Evolutionary conservation across 148 eudicot species (phyloP), one percentile per base, ranked within the genome.

Genomic region (Pharnaceum exiguum): DNA sequence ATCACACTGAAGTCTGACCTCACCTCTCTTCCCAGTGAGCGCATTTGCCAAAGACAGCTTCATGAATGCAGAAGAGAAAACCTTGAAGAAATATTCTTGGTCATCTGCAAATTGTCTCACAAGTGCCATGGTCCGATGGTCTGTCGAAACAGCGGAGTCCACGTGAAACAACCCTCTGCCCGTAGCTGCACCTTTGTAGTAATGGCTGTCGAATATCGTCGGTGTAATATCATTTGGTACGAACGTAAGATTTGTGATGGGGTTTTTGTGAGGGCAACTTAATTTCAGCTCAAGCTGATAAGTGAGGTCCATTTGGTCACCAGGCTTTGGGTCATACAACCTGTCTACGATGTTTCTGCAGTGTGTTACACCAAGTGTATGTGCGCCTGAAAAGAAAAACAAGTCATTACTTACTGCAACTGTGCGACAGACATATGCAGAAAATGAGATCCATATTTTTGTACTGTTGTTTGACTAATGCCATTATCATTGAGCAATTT

Each of bases 311-410:
- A 75, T 67, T 12, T 26, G 19, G 21, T 62, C 62, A 19, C 49
- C 42, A 7, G 30, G 33, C 5, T 59, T 59, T 25, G 59, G 68
- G 0, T 51, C 46, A 55, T 72, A 40, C 6, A 70, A 48, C 7
- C 81, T 72, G 66, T 52, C 46, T 21, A 65, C 44, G 16, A 83
- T 59, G 80, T 64, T 83, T 11, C 61, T 37, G 68, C 89, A 83
- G 46, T 83, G 89, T 6, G 78, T 75, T 19, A 42, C 54, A 37
- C 89, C 89, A 2, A 83, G 74, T 10, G 89, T 74, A 32, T 83
- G 89, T 13, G 80, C 76, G 23, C 89, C 89, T 80, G 55, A 69
- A 70, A 46, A 1, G 15, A 10, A 12, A 33, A 52, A 32, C 8
- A 7, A 18, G 27, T 18, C 16, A 2, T 11, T n/a, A 1, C 5